Percentiles rank a stretch among this genome's conserved stretches.
phyloP scores from a whole-genome alignment of 768 basidiomycete genomes.

The Cystoderma amianthinum region DNA sequence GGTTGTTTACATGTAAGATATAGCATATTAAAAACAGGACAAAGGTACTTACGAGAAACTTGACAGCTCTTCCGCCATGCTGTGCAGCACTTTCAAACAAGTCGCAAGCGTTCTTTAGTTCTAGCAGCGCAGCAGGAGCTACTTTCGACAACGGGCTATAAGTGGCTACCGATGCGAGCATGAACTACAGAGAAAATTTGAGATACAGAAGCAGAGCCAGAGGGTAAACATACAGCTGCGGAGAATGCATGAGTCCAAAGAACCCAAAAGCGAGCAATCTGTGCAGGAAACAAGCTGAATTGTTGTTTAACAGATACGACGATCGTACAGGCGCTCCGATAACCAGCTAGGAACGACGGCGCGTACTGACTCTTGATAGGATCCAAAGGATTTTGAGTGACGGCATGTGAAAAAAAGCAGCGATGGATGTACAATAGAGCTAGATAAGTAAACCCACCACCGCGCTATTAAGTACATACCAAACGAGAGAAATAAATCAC shows the following conservation, averaged over 20 bases:
- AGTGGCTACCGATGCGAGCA: constrained; percentile 73
- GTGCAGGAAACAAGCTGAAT: constrained; percentile 43
- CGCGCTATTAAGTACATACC: constrained; percentile 1
- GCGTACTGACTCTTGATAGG: constrained; percentile 66
- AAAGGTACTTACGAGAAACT: constrained; percentile 50
- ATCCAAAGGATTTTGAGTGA: constrained; percentile 54
- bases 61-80: constrained; percentile 60
- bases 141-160: constrained; percentile 61
- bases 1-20: background rate
- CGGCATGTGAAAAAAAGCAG: constrained; percentile 70
- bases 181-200: constrained; percentile 38
- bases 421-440: constrained; percentile 72
- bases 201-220: background rate
- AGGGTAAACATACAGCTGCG: constrained; percentile 38
- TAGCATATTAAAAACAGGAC: background rate
- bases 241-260: constrained; percentile 72
- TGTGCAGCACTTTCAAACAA: constrained; percentile 58
- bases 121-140: constrained; percentile 61
- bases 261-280: constrained; percentile 64
- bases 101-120: constrained; percentile 55
- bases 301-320: constrained; percentile 39
- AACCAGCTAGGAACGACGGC: constrained; percentile 62
- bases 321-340: constrained; percentile 58
- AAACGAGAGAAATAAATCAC: no score
- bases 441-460: constrained; percentile 18